Conservation (phyloP, 2,329 filamentous ascomycete genomes). For the Hypoxylon sp. region DNA sequence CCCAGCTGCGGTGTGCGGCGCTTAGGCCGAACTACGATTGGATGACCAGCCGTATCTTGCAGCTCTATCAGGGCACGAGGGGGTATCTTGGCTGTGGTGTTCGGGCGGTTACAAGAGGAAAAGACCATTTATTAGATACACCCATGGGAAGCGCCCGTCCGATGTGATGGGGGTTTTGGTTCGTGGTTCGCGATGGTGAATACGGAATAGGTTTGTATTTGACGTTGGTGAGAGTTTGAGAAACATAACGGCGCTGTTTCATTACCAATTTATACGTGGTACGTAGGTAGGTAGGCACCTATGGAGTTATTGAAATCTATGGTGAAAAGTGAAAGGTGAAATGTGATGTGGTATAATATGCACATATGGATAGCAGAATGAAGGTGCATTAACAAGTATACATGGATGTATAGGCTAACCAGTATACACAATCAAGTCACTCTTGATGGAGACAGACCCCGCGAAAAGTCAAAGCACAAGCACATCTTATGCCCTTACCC, state of each 20-base stretch:
- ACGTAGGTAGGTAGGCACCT: not conserved
- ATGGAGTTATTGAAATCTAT: no score
- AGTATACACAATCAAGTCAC: constrained; percentile 10
- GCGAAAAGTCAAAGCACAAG: constrained; percentile 16
- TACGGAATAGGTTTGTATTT: not conserved
- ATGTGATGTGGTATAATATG: not conserved
- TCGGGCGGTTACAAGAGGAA: constrained; percentile 25
- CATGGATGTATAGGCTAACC: not conserved
- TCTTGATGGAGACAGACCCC: constrained; percentile 23
- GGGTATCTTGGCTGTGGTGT: constrained; percentile 12
- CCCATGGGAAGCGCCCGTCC: constrained; percentile 17
- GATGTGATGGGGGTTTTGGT: constrained; percentile 18
- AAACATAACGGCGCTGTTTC: constrained; percentile 17
- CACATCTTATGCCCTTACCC: constrained; percentile 11
- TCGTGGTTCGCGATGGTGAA: not conserved
- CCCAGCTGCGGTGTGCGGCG: constrained; percentile 48
- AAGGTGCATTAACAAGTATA: constrained; percentile 1
- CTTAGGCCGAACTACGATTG: constrained; percentile 47
- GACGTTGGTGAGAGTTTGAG: constrained; percentile 14
- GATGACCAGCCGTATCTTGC: constrained; percentile 24
- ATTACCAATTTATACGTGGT: constrained; percentile 10
- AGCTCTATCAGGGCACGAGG: constrained; percentile 25
- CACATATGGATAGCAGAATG: not conserved
- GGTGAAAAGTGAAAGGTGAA: not conserved
- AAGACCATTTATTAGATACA: constrained; percentile 10